Evolutionary conservation across 192 early-diverging fungal species (phyloP), one percentile per base, ranked within the genome.

Genomic region (Entomortierella chlamydospora): DNA sequence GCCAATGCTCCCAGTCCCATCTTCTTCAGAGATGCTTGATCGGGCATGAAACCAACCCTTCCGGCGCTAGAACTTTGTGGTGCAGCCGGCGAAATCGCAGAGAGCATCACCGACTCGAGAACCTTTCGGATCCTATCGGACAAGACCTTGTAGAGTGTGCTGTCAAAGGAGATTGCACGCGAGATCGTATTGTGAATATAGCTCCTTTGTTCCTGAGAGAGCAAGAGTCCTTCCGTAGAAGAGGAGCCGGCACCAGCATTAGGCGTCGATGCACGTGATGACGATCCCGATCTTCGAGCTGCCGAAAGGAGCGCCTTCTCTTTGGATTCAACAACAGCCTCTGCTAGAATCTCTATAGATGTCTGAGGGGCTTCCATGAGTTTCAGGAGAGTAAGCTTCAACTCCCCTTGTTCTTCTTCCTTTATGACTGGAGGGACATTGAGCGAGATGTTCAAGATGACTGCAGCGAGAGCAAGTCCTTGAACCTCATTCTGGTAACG

Each of bases 401-500:
- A 47, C 57, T 63, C 66, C 20, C 29, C 81, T 63, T 28, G 86
- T 42, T 23, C 70, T 52, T 34, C 78, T 23, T 41, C 68, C 9
- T 31, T 59, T 0, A 67, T 22, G 23, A 28, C 25, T 17, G 87
- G 76, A 0, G 74, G 68, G 2, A 84, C 83, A 67, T 93, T 95
- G 68, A 89, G 89, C 9, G 90, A 82, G 23, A 96, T 73, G 84
- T 93, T 93, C 42, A 92, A 37, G 68, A 96, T 77, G 0, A 89
- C 87, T 15, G 91, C 86, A 3, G 90, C 87, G 33, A 94, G 85
- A 0, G 84, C 88, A 26, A 94, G 57, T 0, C 88, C 86, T 58
- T 95, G 93, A 1, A 86, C 76, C 54, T 94, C 91, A 66, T 94
- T 93, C 78, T 95, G 93, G 59, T 86, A 89, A 0, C 60, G 82